Base-by-base conservation (phyloP, 2,329 filamentous ascomycete species). In the Teratosphaeria viscida region DNA sequence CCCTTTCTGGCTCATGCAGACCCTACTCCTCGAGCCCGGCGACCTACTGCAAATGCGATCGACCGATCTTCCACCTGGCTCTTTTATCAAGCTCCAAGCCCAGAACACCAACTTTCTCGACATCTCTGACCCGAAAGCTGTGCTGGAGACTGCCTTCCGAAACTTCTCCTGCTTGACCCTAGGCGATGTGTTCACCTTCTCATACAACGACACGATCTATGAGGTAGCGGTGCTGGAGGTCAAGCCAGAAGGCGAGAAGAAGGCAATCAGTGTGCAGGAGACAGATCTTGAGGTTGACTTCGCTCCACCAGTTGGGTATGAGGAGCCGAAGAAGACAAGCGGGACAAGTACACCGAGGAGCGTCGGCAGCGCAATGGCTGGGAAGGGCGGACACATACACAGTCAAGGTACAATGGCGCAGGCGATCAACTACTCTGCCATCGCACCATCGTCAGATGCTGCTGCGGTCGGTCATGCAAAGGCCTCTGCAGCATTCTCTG, bases 211-310 rank as follows among this genome's bases (percentile, higher is more conserved):
- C 71, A 88, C 91, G 62, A 81, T 91, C 10, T 99, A 94, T 77
- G 88, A 94, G 64, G 90, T 99, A 71, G 91, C 90, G 2, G 94
- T 99, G 1, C 77, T 97, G 14, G 92, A 97, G 71, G 90, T 95
- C 47, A 96, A 96, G 75, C 94, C 94, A 1, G 85, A 89, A 65
- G 83, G 88, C 1, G 89, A 89, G 67, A 91, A 90, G 80, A 87
- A 88, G 61, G 92, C 84, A 4, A 82, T 99, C 58, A 92, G 91
- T 69, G 95, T 96, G 75, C 86, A 96, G 59, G 94, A 99, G 77
- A 99, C 94, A 0, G 94, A 99, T 77, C 83, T 99, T 12, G 90
- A 90, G 59, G 94, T 99, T 63, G 94, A 99, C 70, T 99, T 99
- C 72, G 94, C 92, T 2, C 81, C 94, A 3, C 94, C 94, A 0